phyloP scores from a whole-genome alignment of 768 basidiomycete genomes.

The Obba rivulosa region DNA sequence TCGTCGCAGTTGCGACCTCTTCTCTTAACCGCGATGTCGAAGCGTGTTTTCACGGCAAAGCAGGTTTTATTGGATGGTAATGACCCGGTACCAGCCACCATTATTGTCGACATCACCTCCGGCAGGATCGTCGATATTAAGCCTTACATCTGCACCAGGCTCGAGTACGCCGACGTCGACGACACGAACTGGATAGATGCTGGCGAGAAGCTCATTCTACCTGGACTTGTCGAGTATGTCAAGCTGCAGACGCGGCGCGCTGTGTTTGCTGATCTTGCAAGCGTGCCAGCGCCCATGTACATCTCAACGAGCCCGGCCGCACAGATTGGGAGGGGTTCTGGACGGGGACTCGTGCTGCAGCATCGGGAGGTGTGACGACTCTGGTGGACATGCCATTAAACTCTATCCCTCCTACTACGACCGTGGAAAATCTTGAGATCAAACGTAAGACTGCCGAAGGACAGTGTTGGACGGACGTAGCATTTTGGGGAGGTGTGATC shows the following conservation, averaged over 20 bases:
- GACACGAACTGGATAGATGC: conserved; percentile 30
- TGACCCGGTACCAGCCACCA: conserved; percentile 30
- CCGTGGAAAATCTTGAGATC: conserved; percentile 61
- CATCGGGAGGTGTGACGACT: conserved; percentile 92
- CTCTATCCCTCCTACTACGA: conserved; percentile 94
- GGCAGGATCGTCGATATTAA: conserved; percentile 38
- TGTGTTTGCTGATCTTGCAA: not conserved
- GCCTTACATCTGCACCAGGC: conserved; percentile 7
- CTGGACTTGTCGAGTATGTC: conserved; percentile 52
- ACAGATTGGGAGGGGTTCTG: conserved; percentile 94
- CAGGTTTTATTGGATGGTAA: conserved; percentile 24
- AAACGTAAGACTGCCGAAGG: conserved; percentile 70
- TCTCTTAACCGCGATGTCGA: not conserved
- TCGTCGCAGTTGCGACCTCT: no score
- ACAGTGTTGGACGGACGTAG: conserved; percentile 78
- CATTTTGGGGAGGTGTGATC: conserved; percentile 94
- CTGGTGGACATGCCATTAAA: conserved; percentile 98
- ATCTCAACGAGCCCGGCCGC: conserved; percentile 90
- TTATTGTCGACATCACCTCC: conserved; percentile 32
- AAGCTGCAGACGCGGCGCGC: not conserved
- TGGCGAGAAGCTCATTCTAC: conserved; percentile 38
- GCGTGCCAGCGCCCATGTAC: conserved; percentile 71
- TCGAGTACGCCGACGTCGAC: conserved; percentile 17
- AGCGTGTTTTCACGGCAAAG: conserved; percentile 16
- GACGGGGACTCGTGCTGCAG: conserved; percentile 87